Base-by-base conservation (phyloP, 2,329 filamentous ascomycete genomes). In the Penicillium sp. region DNA sequence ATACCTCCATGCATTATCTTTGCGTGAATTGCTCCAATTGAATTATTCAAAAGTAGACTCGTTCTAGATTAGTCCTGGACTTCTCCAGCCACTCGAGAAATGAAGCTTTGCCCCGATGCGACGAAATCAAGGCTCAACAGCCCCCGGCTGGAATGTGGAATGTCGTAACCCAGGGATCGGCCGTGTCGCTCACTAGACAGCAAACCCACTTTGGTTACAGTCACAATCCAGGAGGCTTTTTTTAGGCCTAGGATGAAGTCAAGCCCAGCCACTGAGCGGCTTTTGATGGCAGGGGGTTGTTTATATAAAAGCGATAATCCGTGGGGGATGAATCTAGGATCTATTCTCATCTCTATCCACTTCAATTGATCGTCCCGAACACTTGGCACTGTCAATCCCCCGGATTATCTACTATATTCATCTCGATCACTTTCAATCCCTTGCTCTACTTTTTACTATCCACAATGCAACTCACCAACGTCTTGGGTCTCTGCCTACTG, bases 401-500 rank as follows among this genome's bases (percentile, higher is more conserved):
- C 28, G 11, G 42, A 24, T 24, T 42, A 45, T 31, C 39, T 3
- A 24, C 39, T 3, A 13, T n/a, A n/a, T 43, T 18, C 23, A n/a
- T 10, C 13, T 40, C 11, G 5, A 40, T 28, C 39, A 21, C 39
- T 43, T 43, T 31, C 31, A 26, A 42, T 44, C 23, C 26, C 18
- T 5, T 23, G 33, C 31, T 42, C 23, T 31, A 14, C 31, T 37
- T 28, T 23, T 29, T 18, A 44, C 13, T 31, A 31, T 19, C 5
- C 56, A 61, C 3, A n/a, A 67, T 67, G 64, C 61, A 65, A 7
- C 40, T 67, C 34, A 59, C 48, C 47, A 52, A 50, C 45, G 14
- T 61, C 18, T 14, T 64, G 39, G 34, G 51, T 9, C 13, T 62
- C 14, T 58, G 45, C 19, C 13, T 61, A 6, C 57, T 58, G 40